Conservation (phyloP, 495 filamentous ascomycete genomes). For the Penicillium maclennaniae region DNA sequence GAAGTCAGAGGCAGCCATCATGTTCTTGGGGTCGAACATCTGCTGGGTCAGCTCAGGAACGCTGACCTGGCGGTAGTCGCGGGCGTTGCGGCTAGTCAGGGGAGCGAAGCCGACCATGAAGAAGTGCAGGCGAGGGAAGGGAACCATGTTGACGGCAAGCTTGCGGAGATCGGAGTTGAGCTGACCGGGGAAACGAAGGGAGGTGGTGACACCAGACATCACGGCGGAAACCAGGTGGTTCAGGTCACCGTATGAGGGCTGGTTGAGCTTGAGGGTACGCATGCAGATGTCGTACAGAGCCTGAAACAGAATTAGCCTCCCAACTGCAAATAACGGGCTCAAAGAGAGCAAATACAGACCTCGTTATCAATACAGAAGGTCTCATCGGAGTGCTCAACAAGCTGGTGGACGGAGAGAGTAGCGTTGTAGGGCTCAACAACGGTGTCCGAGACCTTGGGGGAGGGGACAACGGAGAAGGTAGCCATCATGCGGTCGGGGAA, state of each 20-base stretch:
- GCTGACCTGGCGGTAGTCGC: constrained; percentile 94
- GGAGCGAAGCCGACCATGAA: constrained; percentile 99
- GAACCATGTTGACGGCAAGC: constrained; percentile 99
- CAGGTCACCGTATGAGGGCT: constrained; percentile 97
- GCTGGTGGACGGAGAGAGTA: constrained; percentile 97
- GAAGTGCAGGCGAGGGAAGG: constrained; percentile 99
- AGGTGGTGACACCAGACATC: constrained; percentile 99
- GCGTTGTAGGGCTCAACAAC: constrained; percentile 99
- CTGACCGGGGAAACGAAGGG: constrained; percentile 98
- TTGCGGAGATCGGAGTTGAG: constrained; percentile 99
- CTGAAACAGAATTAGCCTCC: constrained; percentile 28
- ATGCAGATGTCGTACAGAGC: constrained; percentile 99
- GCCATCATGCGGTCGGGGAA: constrained; percentile 99
- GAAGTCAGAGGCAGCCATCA: constrained; percentile 99
- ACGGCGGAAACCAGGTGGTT: constrained; percentile 99
- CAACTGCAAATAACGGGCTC: neutral
- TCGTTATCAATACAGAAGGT: constrained; percentile 99
- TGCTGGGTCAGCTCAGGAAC: constrained; percentile 99
- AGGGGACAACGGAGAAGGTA: constrained; percentile 98
- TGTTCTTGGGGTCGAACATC: constrained; percentile 99
- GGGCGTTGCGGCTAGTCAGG: constrained; percentile 89
- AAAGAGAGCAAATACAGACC: constrained; percentile 39
- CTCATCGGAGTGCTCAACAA: constrained; percentile 99
- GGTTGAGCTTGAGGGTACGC: constrained; percentile 96
- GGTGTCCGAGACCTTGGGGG: constrained; percentile 99